Conservation (phyloP, 202 grass and related monocot genomes). For the Bolboschoenoplectus hybrid region DNA sequence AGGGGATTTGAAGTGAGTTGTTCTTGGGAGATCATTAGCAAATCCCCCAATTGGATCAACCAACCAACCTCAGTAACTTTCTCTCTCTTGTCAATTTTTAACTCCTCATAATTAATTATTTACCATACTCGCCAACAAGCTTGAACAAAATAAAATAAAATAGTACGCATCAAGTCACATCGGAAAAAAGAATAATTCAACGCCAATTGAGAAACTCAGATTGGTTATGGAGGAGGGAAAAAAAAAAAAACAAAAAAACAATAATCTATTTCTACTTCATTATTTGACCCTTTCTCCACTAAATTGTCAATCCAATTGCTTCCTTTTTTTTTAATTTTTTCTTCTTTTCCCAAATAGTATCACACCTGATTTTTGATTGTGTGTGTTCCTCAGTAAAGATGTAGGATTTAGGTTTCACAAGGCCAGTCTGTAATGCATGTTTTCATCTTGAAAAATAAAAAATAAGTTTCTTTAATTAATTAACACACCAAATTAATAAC, state of each 20-base stretch:
- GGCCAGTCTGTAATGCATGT: background rate
- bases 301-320: background rate
- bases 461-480: too few relatives aligned
- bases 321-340: background rate
- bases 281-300: background rate
- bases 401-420: background rate
- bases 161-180: background rate
- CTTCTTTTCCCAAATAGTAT: background rate
- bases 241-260: background rate
- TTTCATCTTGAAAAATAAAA: background rate
- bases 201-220: background rate
- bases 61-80: too few relatives aligned
- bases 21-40: too few relatives aligned
- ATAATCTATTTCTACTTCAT: background rate
- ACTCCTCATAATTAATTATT: too few relatives aligned
- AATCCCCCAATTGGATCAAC: too few relatives aligned
- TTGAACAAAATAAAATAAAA: too few relatives aligned
- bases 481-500: too few relatives aligned
- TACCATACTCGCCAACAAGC: too few relatives aligned
- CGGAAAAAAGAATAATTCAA: background rate
- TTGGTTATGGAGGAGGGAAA: background rate
- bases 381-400: background rate
- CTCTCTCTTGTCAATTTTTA: too few relatives aligned
- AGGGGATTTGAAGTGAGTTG: too few relatives aligned
- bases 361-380: background rate